Conservation (phyloP, 2,329 filamentous ascomycete genomes). For the Hypocreales sp. region DNA sequence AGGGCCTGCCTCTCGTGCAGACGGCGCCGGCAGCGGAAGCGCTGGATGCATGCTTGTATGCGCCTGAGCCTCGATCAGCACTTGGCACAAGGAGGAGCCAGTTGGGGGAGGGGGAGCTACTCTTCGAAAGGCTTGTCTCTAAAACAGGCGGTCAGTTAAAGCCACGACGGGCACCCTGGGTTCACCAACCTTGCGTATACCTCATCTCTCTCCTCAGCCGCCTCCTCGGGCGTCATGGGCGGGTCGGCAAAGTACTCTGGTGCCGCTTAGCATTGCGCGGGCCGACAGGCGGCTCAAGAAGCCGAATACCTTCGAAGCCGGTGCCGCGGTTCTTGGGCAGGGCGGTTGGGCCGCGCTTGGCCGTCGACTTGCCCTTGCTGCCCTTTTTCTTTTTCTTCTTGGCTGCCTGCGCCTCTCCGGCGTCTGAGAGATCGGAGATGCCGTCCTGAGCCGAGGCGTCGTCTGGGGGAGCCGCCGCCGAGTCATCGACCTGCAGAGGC, state of each 20-base stretch:
- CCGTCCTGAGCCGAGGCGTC: no score
- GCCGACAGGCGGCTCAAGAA: no score
- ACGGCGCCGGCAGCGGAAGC: conserved; percentile 64
- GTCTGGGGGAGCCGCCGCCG: no score
- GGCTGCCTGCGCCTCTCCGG: not conserved
- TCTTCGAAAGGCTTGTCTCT: conserved; percentile 39
- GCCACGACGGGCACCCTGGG: no score
- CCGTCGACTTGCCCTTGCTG: conserved; percentile 5
- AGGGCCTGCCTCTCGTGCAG: conserved; percentile 45
- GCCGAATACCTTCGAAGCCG: conserved; percentile 51
- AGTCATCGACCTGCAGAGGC: no score
- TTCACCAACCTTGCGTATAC: conserved; percentile 49
- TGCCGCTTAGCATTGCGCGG: no score
- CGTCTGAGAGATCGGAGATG: no score
- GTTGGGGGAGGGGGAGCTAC: conserved; percentile 21
- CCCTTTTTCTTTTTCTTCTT: conserved; percentile 7
- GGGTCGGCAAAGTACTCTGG: conserved; percentile 66
- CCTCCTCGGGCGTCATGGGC: conserved; percentile 57
- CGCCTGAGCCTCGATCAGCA: conserved; percentile 33
- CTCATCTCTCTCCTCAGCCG: conserved; percentile 42
- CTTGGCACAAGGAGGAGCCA: no score
- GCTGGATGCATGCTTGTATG: conserved; percentile 72
- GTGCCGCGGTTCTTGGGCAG: conserved; percentile 31
- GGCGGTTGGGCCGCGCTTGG: conserved; percentile 22
- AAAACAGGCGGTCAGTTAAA: conserved; percentile 6